Base-by-base conservation (phyloP, 108 stramenopile species). In the Nitzschia sp. region DNA sequence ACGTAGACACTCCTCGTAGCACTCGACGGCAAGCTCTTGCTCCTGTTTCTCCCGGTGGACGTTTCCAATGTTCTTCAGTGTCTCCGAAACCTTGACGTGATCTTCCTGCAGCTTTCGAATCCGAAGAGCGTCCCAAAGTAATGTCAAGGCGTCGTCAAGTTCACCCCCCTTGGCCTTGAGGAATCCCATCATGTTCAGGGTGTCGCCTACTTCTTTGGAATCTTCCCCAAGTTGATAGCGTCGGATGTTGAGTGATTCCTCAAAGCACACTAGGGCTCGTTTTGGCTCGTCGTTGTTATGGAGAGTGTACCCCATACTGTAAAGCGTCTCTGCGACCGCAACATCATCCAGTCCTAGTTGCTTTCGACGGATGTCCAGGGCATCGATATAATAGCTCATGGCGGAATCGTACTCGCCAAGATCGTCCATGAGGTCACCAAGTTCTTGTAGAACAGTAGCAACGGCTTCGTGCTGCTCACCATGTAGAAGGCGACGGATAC, bases 371-470 rank as follows among this genome's bases (percentile, higher is more conserved):
- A 89, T 80, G 17, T 86, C 77, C 8, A 93, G 62, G 18, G 85
- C 87, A 71, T 88, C 87, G 18, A 83, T 76, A 51, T 86, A 93
- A 54, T 79, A 79, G 19, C 74, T 80, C 69, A 88, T 76, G 31
- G 87, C 90, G 38, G 73, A 56, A 9, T 86, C 76, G 58, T 83
- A 81, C 32, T 89, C 82, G 19, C 75, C 82, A 32, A 85, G 70
- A 68, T 88, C 89, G 56, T 90, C 84, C 66, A 89, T 83, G 9
- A 93, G 47, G 57, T 93, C 88, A 25, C 89, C 92, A 65, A 93
- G 78, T 47, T 85, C 84, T 62, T 88, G 82, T 23, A 90, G 57
- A 24, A 87, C 86, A 5, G 79, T 64, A 26, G 92, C 92, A 19
- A 90, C 86, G 38, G 79, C 71, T 59, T 81, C 84, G 48, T 93